Conservation (phyloP, 2,329 filamentous ascomycete genomes). For the Boeremia lycopersici region DNA sequence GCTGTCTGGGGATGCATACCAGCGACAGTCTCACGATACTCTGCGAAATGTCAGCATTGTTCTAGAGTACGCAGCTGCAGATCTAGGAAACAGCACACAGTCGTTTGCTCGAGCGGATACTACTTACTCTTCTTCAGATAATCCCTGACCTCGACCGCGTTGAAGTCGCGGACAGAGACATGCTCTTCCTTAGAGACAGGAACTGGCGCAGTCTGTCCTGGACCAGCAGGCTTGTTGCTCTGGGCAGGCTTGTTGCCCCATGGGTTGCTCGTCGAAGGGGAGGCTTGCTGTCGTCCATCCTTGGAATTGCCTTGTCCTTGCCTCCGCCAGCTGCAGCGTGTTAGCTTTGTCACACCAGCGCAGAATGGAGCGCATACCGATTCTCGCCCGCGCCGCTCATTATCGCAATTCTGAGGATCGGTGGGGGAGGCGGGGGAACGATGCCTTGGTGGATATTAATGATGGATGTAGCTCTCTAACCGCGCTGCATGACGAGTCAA, state of each 20-base stretch:
- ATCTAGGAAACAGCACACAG: background rate
- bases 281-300: slow-evolving; percentile 44
- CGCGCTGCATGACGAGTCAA: slow-evolving; percentile 28
- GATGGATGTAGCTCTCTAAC: slow-evolving; percentile 29
- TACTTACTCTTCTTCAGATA: slow-evolving; percentile 50
- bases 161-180: slow-evolving; percentile 51
- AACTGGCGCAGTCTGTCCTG: slow-evolving; percentile 22
- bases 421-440: slow-evolving; percentile 34
- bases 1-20: slow-evolving; percentile 25
- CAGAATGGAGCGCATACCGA: slow-evolving; percentile 31
- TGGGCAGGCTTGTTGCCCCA: slow-evolving; percentile 40
- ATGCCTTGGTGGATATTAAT: slow-evolving; percentile 40
- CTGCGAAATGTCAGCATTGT: slow-evolving; percentile 29
- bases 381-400: slow-evolving; percentile 50
- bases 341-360: slow-evolving; percentile 18
- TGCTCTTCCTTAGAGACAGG: slow-evolving; percentile 31
- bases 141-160: slow-evolving; percentile 50
- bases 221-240: slow-evolving; percentile 36
- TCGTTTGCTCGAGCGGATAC: background rate
- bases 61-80: background rate
- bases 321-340: slow-evolving; percentile 42
- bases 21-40: slow-evolving; percentile 38
- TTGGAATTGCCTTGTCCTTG: slow-evolving; percentile 42
- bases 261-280: slow-evolving; percentile 40
- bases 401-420: slow-evolving; percentile 29